phyloP scores from a whole-genome alignment of 2,329 filamentous ascomycete genomes.

The Monosporascus ibericus region DNA sequence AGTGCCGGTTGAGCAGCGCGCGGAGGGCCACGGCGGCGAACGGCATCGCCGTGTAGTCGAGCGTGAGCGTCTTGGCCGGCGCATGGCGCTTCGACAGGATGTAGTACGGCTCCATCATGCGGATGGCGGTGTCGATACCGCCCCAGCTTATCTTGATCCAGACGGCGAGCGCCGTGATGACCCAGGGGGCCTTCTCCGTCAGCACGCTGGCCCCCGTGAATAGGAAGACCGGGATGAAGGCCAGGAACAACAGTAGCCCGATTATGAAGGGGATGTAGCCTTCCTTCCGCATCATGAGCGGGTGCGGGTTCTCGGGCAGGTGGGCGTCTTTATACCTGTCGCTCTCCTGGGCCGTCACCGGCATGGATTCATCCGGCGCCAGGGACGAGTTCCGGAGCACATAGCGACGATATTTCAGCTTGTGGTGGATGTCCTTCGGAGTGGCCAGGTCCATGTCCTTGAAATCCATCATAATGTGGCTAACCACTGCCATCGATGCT shows the following conservation, averaged over 20 bases:
- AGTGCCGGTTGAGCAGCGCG: slow-evolving; percentile 58
- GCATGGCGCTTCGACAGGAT: slow-evolving; percentile 62
- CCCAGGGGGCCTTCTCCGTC: slow-evolving; percentile 57
- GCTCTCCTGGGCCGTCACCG: slow-evolving; percentile 32
- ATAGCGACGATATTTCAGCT: slow-evolving; percentile 61
- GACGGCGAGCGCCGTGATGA: slow-evolving; percentile 60
- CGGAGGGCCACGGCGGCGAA: slow-evolving; percentile 59
- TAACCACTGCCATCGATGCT: slow-evolving; percentile 68
- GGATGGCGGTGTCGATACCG: slow-evolving; percentile 61
- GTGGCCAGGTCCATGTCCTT: slow-evolving; percentile 63
- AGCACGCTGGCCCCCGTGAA: slow-evolving; percentile 51
- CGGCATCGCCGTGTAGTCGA: slow-evolving; percentile 69
- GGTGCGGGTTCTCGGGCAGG: slow-evolving; percentile 57
- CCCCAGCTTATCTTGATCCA: slow-evolving; percentile 63
- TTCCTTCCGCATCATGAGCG: slow-evolving; percentile 57
- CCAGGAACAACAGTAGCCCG: slow-evolving; percentile 49
- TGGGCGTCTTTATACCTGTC: slow-evolving; percentile 44
- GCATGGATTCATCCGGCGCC: slow-evolving; percentile 54
- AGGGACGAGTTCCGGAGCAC: slow-evolving; percentile 65
- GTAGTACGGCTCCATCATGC: slow-evolving; percentile 71
- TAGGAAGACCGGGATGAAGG: slow-evolving; percentile 54
- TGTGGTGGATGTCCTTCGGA: slow-evolving; percentile 60
- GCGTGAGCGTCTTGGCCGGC: slow-evolving; percentile 56
- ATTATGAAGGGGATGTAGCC: slow-evolving; percentile 56
- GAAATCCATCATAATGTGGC: slow-evolving; percentile 69